Evolutionary conservation across 371 early-diverging fungal species (phyloP), one percentile per base, ranked within the genome.

Genomic region (Mortierella sp.): DNA sequence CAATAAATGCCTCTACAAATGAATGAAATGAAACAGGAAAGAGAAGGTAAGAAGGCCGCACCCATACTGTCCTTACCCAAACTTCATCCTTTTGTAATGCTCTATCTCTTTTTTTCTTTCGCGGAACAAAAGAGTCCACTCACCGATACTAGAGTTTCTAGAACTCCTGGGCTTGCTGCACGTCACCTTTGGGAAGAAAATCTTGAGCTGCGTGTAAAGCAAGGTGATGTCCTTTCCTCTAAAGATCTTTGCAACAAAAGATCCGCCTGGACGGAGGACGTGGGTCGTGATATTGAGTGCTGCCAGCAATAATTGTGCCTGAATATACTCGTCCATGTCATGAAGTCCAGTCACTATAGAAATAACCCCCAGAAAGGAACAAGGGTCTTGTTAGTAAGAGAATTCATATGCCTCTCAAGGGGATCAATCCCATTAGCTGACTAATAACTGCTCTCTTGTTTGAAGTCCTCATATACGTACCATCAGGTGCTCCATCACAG

Each of bases 271-370:
- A 29, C 91, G 88, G 60, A 97, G 87, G 16, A 98, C 94, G 70
- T 95, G 93, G 7, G 95, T 92, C 21, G 98, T 95, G 80, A 99
- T 97, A 75, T 96, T 95, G 66, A 99, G 88, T 7, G 99, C 94
- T 5, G 98, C 95, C 43, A 96, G 84, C 29, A 99, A 79, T 15
- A 99, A 87, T 77, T 98, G 97, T 7, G 96, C 95, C 77, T 99
- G 99, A 67, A 99, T 94, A 80, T 97, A 99, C 83, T 99, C 99
- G 87, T 99, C 99, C 89, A 99, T 92, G 75, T 99, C 99, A 75
- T 98, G 99, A 53, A 99, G 87, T 44, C 99, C 99, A 23, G 99
- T 99, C 23, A 99, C 96, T 86, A 67, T 29, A 66, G 37, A 29
- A 6, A 62, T 47, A 37, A 37, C 37, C 3, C 5, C 16, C 16